Evolutionary conservation across 1,284 basidiomycete genomes (phyloP), one percentile per base, ranked within the genome.

Genomic region (Rhizopogon parksii): DNA sequence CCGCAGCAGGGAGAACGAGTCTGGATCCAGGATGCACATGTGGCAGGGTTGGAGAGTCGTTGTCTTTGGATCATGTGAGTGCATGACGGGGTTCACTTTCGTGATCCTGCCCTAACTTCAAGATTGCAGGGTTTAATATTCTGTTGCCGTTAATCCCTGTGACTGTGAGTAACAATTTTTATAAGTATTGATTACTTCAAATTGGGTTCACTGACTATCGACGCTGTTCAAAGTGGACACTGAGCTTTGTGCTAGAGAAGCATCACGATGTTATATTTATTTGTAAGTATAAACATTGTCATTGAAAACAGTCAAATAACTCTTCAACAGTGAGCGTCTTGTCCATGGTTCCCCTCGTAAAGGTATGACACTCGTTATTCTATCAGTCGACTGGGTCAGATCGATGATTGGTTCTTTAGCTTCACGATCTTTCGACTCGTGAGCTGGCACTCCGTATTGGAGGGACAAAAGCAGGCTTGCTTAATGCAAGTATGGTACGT

Each of bases 401-500:
- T 64, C 15, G 61, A n/a, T 17, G 27, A 9, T 21, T 27, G 27
- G 1, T 37, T 3, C 3, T 6, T 39, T 49, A 86, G 75, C 71
- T 95, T 36, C 85, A 95, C 50, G 91, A 93, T 53, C 77, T 91
- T 51, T 80, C 81, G 0, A 93, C 88, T 0, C 77, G 81, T 56
- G 86, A 92, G 52, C 71, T 93, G 4, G 80, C 89, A 1, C 65
- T 85, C 19, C 79, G 85, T 40, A 77, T 88, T 25, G 86, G 91
- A 8, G 89, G 91, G 47, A 78, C 86, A 1, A 83, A 83, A 56
- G 83, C 86, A 0, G 90, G 88, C 12, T 71, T 93, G 32, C 69
- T 92, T 38, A 92, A 92, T 59, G 89, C 88, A 11, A 93, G 86
- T 55, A 74, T 94, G 77, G 86, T 86, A 61, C 49, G 75, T 68